Evolutionary conservation across 768 basidiomycete genomes (phyloP).

Genomic region (Mycena belliarum): DNA sequence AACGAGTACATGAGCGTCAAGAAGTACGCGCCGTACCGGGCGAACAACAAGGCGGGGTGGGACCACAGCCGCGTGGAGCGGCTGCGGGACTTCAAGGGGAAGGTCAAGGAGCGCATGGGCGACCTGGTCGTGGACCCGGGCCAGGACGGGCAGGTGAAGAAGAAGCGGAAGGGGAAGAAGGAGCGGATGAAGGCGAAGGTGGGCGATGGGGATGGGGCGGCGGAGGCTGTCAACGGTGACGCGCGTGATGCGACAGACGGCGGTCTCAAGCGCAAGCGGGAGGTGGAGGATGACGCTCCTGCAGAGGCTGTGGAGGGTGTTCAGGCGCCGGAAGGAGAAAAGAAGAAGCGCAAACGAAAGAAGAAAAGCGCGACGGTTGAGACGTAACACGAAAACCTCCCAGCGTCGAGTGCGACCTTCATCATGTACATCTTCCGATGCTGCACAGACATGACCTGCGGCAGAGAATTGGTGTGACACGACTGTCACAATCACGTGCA

Average conservation of each 20-base stretch:
- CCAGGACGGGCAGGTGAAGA: slow-evolving; percentile 10
- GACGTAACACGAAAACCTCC: too few relatives aligned
- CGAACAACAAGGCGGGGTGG: slow-evolving; percentile 55
- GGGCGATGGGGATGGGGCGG: neutral
- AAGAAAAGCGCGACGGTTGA: slow-evolving; percentile 17
- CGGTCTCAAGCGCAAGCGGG: slow-evolving; percentile 20
- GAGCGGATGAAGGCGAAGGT: slow-evolving; percentile 13
- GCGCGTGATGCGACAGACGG: neutral
- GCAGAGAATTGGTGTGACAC: too few relatives aligned
- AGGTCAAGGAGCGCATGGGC: slow-evolving; percentile 47
- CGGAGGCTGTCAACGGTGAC: neutral
- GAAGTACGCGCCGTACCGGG: slow-evolving; percentile 88
- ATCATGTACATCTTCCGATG: too few relatives aligned
- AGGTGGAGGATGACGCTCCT: slow-evolving; percentile 11
- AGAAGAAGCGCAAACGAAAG: slow-evolving; percentile 44
- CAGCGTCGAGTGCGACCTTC: too few relatives aligned
- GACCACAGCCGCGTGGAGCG: slow-evolving; percentile 63
- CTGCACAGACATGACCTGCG: too few relatives aligned
- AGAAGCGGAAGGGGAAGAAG: slow-evolving; percentile 24
- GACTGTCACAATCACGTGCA: too few relatives aligned
- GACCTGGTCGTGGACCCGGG: slow-evolving; percentile 4
- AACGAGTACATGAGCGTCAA: slow-evolving; percentile 90
- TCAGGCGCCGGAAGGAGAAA: slow-evolving; percentile 31
- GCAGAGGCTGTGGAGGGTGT: slow-evolving; percentile 11
- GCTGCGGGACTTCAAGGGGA: slow-evolving; percentile 71